Conservation (phyloP, 345 rosid genomes). For the Aquilaria sinensis region DNA sequence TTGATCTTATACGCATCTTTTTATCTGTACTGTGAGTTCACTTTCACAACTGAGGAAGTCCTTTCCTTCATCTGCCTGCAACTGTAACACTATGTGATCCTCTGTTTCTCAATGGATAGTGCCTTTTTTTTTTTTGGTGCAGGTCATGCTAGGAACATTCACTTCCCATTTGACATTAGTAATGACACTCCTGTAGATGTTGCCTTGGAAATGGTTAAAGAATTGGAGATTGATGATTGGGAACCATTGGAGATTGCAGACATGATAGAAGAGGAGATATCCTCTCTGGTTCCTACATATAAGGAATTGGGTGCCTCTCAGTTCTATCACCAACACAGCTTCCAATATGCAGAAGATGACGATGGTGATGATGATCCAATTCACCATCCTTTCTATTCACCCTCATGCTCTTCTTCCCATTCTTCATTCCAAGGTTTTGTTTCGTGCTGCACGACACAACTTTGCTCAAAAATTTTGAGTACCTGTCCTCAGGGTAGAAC, state of each 20-base stretch:
- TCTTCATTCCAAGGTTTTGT: conserved; percentile 32
- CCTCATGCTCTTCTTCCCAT: conserved; percentile 55
- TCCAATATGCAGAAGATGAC: conserved; percentile 36
- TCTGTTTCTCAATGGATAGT: not conserved
- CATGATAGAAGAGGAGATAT: conserved; percentile 77
- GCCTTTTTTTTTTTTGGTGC: conserved; percentile 8
- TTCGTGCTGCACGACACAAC: conserved; percentile 14
- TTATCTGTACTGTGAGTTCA: not conserved
- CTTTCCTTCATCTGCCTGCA: not conserved
- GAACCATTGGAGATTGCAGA: conserved; percentile 67
- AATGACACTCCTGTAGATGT: conserved; percentile 76
- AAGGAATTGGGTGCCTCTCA: conserved; percentile 28
- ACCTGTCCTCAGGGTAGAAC: conserved; percentile 35
- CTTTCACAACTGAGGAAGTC: not conserved
- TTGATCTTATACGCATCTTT: not conserved
- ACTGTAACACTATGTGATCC: not conserved
- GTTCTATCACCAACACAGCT: conserved; percentile 32
- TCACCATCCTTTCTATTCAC: conserved; percentile 33
- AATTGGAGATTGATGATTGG: conserved; percentile 69
- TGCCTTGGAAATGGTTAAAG: conserved; percentile 90
- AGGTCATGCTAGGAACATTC: conserved; percentile 77
- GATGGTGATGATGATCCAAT: conserved; percentile 20
- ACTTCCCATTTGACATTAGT: conserved; percentile 67
- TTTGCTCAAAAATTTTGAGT: conserved; percentile 5
- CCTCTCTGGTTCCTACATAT: conserved; percentile 63